Evolutionary conservation across 305 asterid species (phyloP).

Genomic region (Fraxinus angustifolia): DNA sequence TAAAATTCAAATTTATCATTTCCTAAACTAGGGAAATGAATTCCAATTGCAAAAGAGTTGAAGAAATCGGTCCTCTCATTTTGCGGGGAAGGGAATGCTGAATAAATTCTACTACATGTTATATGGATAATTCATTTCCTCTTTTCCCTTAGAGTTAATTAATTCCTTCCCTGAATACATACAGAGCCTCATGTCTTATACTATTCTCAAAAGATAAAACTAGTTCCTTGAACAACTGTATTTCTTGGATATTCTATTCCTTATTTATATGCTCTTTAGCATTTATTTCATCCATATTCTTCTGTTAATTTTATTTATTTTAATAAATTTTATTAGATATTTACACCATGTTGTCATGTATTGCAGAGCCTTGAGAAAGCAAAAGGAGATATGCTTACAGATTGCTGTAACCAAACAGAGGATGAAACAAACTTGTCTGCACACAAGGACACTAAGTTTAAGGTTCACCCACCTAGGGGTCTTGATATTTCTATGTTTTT

Average conservation of each 20-base stretch:
- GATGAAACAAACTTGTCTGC: constrained; percentile 34
- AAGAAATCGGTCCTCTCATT: not conserved
- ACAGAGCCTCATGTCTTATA: not conserved
- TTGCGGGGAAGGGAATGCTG: not conserved
- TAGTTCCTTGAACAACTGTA: constrained; percentile 3
- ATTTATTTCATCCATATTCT: not conserved
- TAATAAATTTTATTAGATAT: not conserved
- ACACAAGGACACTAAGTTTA: constrained; percentile 39
- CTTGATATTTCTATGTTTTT: constrained; percentile 17
- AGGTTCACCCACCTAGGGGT: constrained; percentile 42
- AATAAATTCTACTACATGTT: constrained; percentile 1
- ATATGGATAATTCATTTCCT: not conserved
- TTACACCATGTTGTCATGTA: constrained; percentile 19
- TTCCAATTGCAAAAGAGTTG: not conserved
- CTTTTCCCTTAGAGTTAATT: not conserved
- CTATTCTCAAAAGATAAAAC: not conserved
- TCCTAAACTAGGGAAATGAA: not conserved
- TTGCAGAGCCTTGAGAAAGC: constrained; percentile 45
- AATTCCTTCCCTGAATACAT: not conserved
- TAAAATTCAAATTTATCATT: not conserved
- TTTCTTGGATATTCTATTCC: constrained; percentile 8
- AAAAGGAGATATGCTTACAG: constrained; percentile 29
- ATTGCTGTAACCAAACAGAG: constrained; percentile 32
- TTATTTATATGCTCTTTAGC: not conserved
- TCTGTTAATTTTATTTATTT: not conserved